Evolutionary conservation across 257 asterid species (phyloP).

Genomic region (Solanum infundibuliforme): DNA sequence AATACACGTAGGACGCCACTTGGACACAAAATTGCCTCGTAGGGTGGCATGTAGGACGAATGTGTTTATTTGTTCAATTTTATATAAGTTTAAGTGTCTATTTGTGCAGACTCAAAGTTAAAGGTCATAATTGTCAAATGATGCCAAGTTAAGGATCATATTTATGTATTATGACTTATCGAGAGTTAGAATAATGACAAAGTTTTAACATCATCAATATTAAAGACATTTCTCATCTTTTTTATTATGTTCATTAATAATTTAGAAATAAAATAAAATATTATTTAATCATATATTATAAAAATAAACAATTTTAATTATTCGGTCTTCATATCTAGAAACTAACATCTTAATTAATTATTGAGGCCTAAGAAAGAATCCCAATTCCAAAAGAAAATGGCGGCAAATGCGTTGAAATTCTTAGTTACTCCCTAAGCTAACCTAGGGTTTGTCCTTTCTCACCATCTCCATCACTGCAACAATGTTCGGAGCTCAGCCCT

Average conservation of each 20-base stretch:
- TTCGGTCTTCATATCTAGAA: background rate
- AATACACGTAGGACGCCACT: no score
- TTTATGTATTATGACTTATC: no score
- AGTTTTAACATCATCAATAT: background rate
- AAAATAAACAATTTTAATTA: no score
- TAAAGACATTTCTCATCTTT: background rate
- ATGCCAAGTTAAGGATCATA: no score
- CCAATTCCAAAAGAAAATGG: background rate
- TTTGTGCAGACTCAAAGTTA: no score
- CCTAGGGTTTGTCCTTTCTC: background rate
- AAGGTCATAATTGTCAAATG: no score
- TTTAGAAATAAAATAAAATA: no score
- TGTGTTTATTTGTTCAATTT: no score
- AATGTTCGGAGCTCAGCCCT: conserved; percentile 52
- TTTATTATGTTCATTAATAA: background rate
- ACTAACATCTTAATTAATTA: background rate
- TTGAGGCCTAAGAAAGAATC: background rate
- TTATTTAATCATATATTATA: background rate
- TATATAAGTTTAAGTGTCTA: no score
- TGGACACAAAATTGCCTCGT: background rate
- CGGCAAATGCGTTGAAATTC: background rate
- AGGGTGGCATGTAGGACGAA: no score
- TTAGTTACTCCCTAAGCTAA: background rate
- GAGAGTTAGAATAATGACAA: background rate
- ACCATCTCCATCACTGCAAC: background rate